Conservation (phyloP, 257 asterid genomes). For the Capsicum baccatum region DNA sequence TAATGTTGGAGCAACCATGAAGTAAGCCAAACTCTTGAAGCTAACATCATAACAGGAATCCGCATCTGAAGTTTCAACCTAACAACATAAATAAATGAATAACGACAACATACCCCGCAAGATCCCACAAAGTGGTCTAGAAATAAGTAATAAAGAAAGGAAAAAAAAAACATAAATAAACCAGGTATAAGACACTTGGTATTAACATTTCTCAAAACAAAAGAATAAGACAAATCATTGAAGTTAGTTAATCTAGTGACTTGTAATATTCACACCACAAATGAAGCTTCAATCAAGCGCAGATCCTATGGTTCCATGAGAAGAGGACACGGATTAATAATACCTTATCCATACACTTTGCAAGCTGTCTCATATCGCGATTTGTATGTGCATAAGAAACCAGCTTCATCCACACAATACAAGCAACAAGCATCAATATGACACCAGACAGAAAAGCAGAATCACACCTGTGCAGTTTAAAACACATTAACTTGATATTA, state of each 20-base stretch:
- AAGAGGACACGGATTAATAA: not conserved
- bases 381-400: conserved; percentile 93
- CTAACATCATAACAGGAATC: conserved; percentile 66
- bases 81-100: conserved; percentile 33
- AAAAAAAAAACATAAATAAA: conserved; percentile 24
- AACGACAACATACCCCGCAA: not conserved
- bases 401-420: conserved; percentile 92
- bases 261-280: conserved; percentile 12
- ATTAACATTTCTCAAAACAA: not conserved
- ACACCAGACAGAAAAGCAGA: conserved; percentile 94
- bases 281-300: conserved; percentile 6
- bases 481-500: conserved; percentile 12
- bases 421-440: conserved; percentile 74
- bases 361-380: conserved; percentile 78
- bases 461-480: conserved; percentile 73
- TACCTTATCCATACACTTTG: conserved; percentile 85
- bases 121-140: not conserved
- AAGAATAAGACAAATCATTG: not conserved
- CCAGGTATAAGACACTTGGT: not conserved
- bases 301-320: not conserved
- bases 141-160: not conserved
- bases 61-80: conserved; percentile 64
- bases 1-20: conserved; percentile 38
- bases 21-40: conserved; percentile 45
- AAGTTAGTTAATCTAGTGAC: not conserved